Evolutionary conservation across 139 green algal species (phyloP), one percentile per base, ranked within the genome.

Genomic region (Closterium sp.): DNA sequence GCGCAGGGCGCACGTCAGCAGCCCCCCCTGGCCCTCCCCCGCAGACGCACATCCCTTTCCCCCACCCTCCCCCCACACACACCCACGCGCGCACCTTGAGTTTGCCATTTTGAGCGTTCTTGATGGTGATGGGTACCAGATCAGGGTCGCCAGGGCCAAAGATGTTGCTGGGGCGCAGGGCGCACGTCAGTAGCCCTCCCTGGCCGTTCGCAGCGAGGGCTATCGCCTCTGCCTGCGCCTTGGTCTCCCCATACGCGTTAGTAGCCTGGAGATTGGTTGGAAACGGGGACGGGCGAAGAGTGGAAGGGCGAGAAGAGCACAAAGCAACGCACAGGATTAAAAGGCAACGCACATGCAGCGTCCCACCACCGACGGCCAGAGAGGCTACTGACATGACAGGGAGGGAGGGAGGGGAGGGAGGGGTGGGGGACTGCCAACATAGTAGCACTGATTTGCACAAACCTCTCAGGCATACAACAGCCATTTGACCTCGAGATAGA

Each of bases 191-290:
- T 31, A 94, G 85, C 38, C 87, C 91, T 11, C 31, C 87, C 38
- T 31, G 91, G 0, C 34, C 85, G 34, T 94, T 90, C 4, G 92
- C 92, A 1, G 30, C 50, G 9, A 94, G 92, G 73, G 94, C 92
- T 24, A 95, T n/a, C 0, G 31, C 19, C 70, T 94, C 92, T 10
- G 92, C 92, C 45, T 91, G 90, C 24, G 89, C 91, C 42, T 94
- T 94, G 30, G 92, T 94, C 24, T 94, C 79, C 0, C 45, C 70
- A 91, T 94, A 94, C 17, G 29, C 28, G 85, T 94, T 92, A 31
- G 94, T 42, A 27, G 92, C 70, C 91, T 91, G 91, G 1, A 73
- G 50, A 27, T 73, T 21, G 50, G 1, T 73, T 1, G 6, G 17
- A 24, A 73, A 73, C 50, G 50, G 10, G 38, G 50, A 73, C 50